phyloP scores from a whole-genome alignment of 2,329 filamentous ascomycete species.

The Xylariaceae sp. region DNA sequence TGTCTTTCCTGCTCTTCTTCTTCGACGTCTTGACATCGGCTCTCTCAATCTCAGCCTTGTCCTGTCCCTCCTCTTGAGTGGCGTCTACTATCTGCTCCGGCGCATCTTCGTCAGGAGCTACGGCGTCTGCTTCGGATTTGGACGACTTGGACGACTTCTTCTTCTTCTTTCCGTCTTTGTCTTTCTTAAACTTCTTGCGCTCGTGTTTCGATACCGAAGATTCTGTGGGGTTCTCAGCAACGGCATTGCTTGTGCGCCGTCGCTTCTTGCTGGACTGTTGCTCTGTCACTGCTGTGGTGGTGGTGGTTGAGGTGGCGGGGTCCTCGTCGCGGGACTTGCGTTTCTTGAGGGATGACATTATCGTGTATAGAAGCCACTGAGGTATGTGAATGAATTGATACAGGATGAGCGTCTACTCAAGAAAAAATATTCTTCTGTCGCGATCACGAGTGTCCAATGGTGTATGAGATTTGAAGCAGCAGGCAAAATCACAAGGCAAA shows the following conservation, averaged over 20 bases:
- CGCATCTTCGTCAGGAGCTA: no score
- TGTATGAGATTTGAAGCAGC: not conserved
- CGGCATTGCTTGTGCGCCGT: conserved; percentile 21
- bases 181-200: conserved; percentile 21
- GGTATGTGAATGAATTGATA: not conserved
- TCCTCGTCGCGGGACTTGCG: conserved; percentile 28
- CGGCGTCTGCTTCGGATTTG: conserved; percentile 4
- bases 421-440: not conserved
- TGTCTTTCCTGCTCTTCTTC: conserved; percentile 33
- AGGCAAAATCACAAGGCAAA: not conserved
- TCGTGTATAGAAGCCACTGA: conserved; percentile 2
- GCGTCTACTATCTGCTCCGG: no score
- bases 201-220: no score
- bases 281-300: conserved; percentile 9
- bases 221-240: conserved; percentile 6
- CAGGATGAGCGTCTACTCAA: not conserved
- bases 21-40: conserved; percentile 32
- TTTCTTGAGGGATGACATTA: conserved; percentile 20
- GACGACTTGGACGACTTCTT: conserved; percentile 12
- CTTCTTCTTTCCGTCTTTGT: conserved; percentile 20
- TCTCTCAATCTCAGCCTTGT: conserved; percentile 17
- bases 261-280: conserved; percentile 26
- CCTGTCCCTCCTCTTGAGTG: conserved; percentile 8
- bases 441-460: not conserved
- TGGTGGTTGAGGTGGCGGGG: conserved; percentile 8